Percentiles rank a stretch among this genome's conserved stretches.
phyloP scores from a whole-genome alignment of 2,329 filamentous ascomycete species.

The Fusarium brachygibbosum region DNA sequence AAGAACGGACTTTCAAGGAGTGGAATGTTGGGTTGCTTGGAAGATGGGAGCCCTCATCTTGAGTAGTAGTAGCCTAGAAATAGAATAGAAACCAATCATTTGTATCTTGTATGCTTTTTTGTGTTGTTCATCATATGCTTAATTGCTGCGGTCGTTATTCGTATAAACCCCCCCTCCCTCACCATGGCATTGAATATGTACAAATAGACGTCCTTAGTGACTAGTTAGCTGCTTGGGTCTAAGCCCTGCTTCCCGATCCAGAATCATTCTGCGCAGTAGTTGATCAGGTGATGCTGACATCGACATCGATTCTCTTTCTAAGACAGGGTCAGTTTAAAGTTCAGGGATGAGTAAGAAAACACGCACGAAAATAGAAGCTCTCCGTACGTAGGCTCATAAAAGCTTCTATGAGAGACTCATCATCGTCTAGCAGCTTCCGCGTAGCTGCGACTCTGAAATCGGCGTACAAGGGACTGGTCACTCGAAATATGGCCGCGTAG shows the following conservation, averaged over 20 bases:
- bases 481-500: conserved; percentile 48
- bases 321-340: conserved; percentile 15
- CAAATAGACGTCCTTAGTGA: background rate
- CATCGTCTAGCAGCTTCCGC: conserved; percentile 44
- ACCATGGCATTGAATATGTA: background rate
- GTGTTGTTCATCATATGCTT: too few relatives aligned
- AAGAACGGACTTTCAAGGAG: conserved; percentile 70
- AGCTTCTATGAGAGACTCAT: conserved; percentile 42
- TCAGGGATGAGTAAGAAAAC: background rate
- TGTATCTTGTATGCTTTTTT: background rate
- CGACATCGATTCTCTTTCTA: conserved; percentile 48
- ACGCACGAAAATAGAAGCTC: conserved; percentile 50
- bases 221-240: conserved; percentile 35
- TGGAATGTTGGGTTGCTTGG: conserved; percentile 77
- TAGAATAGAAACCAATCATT: background rate
- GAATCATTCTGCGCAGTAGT: conserved; percentile 47
- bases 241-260: conserved; percentile 46
- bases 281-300: conserved; percentile 49
- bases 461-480: conserved; percentile 48
- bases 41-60: conserved; percentile 49
- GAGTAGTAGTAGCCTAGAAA: background rate
- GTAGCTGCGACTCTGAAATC: conserved; percentile 45
- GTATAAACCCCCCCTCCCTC: background rate
- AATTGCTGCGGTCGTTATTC: background rate
- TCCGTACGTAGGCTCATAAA: conserved; percentile 50